Base-by-base conservation (phyloP, 1,139 yeast genomes). In the Casaregolazyma suthepensis region DNA sequence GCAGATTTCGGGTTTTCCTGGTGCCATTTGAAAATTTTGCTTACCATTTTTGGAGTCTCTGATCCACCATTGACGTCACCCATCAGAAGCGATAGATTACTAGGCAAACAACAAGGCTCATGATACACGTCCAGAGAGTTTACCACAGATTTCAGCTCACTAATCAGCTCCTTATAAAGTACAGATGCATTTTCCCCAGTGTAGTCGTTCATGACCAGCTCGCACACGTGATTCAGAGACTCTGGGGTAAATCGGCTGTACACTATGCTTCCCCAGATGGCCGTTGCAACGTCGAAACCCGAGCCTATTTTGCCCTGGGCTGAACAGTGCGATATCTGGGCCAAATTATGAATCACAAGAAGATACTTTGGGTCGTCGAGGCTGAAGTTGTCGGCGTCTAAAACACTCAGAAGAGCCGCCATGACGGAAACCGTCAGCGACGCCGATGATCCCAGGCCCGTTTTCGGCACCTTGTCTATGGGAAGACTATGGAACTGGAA, bases 261-360 rank as follows among this genome's bases (percentile, higher is more conserved):
- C 5, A 83, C 77, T 48, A 91, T 86, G 0, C 96, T 87, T 1
- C 99, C 99, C 69, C 78, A 93, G 0, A 88, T 85, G 0, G 99
- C 99, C 7, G 98, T 85, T 0, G 96, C 98, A 45, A 94, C 95
- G 66, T 93, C 99, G 68, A 93, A 93, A 0, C 99, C 99, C 2
- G 96, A 88, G 0, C 99, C 99, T 26, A 93, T 83, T 68, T 94
- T 94, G 46, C 88, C 87, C 67, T 93, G 99, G 1, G 99, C 98
- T 54, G 80, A 79, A 67, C 97, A 91, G 67, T 93, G 99, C 1
- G 96, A 87, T 12, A 88, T 74, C 66, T 93, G 99, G 0, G 97
- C 81, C 37, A 89, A 71, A 62, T 89, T 91, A 68, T 93, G 98
- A 29, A 93, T 74, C 5, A 65, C 70, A 17, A 47, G 53, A 22